A percentile compares a stretch with the other conserved stretches of the same genome.
Evolutionary conservation across 345 rosid genomes (phyloP).

Genomic region (thale cress (Arabidopsis thaliana)): DNA sequence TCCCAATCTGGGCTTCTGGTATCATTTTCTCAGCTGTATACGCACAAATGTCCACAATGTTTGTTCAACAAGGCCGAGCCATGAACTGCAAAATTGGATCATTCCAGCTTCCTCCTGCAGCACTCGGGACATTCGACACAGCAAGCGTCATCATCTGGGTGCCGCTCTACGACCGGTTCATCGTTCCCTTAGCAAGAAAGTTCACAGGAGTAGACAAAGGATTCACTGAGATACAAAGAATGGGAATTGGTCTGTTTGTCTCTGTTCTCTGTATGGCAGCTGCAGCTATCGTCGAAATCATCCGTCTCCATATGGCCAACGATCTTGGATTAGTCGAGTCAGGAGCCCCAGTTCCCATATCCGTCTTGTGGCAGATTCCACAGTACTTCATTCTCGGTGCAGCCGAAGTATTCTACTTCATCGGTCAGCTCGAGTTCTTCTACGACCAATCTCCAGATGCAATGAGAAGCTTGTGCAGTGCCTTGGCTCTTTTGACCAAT

Average conservation of each 20-base stretch:
- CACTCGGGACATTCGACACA: constrained; percentile 79
- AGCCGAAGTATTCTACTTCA: constrained; percentile 81
- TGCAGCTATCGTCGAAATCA: constrained; percentile 83
- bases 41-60: constrained; percentile 91
- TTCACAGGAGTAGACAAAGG: constrained; percentile 89
- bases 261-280: constrained; percentile 78
- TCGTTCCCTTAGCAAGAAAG: constrained; percentile 78
- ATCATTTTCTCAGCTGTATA: constrained; percentile 82
- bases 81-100: constrained; percentile 88
- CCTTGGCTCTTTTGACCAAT: constrained; percentile 70
- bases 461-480: constrained; percentile 89
- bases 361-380: constrained; percentile 88
- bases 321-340: constrained; percentile 71
- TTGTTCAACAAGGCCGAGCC: constrained; percentile 90
- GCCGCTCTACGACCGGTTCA: constrained; percentile 75
- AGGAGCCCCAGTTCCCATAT: constrained; percentile 65
- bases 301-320: constrained; percentile 65
- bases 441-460: constrained; percentile 97
- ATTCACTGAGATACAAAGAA: constrained; percentile 85
- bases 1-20: constrained; percentile 94
- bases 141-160: constrained; percentile 87
- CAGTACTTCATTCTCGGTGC: constrained; percentile 90
- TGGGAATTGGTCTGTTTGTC: constrained; percentile 89
- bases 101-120: constrained; percentile 85
- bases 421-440: constrained; percentile 91